phyloP scores from a whole-genome alignment of 192 early-diverging fungal genomes.

The Dispira parvispora region DNA sequence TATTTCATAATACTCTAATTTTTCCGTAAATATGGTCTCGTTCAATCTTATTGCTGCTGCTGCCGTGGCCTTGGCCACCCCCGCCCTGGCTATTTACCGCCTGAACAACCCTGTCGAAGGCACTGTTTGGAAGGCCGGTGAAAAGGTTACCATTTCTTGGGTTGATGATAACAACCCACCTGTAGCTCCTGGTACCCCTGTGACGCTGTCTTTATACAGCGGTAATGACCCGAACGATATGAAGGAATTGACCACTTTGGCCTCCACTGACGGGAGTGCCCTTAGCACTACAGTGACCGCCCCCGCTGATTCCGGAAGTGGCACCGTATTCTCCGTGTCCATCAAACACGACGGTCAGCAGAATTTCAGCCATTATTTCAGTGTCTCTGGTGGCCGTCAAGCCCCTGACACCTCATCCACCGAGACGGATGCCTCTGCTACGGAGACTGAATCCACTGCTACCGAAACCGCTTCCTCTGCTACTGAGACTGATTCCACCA shows the following conservation, averaged over 20 bases:
- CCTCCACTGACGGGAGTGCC: background rate
- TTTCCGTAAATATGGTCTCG: background rate
- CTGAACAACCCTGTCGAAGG: background rate
- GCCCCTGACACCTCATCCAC: background rate
- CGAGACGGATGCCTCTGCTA: background rate
- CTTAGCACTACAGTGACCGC: background rate
- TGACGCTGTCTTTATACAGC: background rate
- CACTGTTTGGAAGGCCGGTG: background rate
- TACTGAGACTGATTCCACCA: background rate
- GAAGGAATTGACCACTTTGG: background rate
- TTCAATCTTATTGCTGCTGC: background rate
- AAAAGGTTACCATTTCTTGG: background rate
- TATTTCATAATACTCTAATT: background rate
- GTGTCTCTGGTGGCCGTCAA: background rate
- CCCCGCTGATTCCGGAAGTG: background rate
- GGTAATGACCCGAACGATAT: background rate
- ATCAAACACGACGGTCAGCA: background rate
- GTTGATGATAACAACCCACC: background rate
- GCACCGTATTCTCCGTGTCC: background rate
- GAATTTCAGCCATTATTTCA: conserved; percentile 4
- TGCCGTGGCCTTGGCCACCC: background rate
- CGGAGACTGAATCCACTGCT: background rate
- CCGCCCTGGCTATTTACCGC: conserved; percentile 1
- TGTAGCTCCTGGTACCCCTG: background rate
- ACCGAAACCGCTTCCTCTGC: background rate